Evolutionary conservation across 2,329 filamentous ascomycete species (phyloP), one percentile per base, ranked within the genome.

Genomic region (Sporothrix inflata): DNA sequence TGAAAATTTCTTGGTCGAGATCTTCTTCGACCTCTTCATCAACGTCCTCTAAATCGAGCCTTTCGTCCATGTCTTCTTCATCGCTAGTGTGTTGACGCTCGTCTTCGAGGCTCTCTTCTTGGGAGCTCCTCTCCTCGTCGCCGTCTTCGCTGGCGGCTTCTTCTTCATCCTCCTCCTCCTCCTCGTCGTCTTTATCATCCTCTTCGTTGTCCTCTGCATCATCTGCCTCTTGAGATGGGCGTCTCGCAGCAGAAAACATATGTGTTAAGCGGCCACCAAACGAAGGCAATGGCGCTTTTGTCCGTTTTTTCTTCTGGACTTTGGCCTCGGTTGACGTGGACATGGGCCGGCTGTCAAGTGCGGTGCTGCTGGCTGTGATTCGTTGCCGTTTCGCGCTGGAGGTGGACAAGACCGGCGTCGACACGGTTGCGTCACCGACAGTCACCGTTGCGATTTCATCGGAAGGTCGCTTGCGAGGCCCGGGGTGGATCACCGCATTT

Each of bases 371-470:
- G 21, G 27, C 27, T 19, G 14, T 30, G n/a, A 8, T 55, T 63
- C 82, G 81, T 71, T 79, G 82, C 72, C 81, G 84, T 74, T 88
- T 87, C 4, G 45, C 45, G 12, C 16, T 16, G 1, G 84, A 78
- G 67, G 86, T 83, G 67, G 84, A 87, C 1, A 91, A 91, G 75
- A 94, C 85, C 42, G 89, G 85, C 24, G 89, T 90, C 0, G 88
- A 91, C 5, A 89, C 85, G 0, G 90, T 93, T 61, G 85, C 86
- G 74, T 90, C 85, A 1, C 92, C 92, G 70, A 95, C 88, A 0
- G 91, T 94, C 65, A 95, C 92, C 1, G 91, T 93, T 24, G 92
- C 92, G 69, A 90, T 83, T 76, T 93, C 90, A 38, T 86, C 82
- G 1, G 87, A 86, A 1, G 86, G 82, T 45, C 91, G 86, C 77